Conservation (phyloP, 495 filamentous ascomycete species). For the Apodospora peruviana region DNA sequence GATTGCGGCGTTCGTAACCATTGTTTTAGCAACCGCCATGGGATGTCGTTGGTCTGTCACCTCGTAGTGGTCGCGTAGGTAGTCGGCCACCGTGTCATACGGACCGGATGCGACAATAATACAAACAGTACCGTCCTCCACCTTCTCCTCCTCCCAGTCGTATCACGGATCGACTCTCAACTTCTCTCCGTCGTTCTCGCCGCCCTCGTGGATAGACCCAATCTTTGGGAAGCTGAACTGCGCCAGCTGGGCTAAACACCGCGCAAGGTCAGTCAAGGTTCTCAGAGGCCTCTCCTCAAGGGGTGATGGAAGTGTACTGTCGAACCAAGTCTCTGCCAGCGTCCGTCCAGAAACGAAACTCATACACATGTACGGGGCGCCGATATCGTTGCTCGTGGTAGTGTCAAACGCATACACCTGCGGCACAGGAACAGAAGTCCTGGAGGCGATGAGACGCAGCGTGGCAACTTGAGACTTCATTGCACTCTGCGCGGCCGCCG, state of each 20-base stretch:
- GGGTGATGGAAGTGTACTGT: not conserved
- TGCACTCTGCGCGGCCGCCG: constrained; percentile 16
- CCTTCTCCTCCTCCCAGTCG: not conserved
- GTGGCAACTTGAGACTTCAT: constrained; percentile 21
- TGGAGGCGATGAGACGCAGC: constrained; percentile 15
- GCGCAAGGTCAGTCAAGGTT: not conserved
- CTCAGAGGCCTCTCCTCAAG: constrained; percentile 1
- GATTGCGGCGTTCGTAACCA: not conserved
- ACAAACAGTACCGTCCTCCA: not conserved
- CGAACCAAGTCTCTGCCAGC: constrained; percentile 9
- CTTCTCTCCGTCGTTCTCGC: not conserved
- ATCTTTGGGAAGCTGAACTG: constrained; percentile 2
- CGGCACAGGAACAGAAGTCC: constrained; percentile 20
- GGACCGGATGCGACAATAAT: constrained; percentile 1
- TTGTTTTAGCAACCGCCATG: no score
- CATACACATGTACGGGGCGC: constrained; percentile 21
- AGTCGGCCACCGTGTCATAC: not conserved
- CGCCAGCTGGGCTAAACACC: constrained; percentile 1
- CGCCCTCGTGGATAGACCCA: not conserved
- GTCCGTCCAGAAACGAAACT: constrained; percentile 14
- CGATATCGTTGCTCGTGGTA: constrained; percentile 15
- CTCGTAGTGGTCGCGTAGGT: no score
- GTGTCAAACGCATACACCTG: constrained; percentile 18
- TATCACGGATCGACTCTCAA: constrained; percentile 1
- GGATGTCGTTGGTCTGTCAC: no score